Conservation (phyloP, 2,329 filamentous ascomycete genomes). For the Pseudogymnoascus sp. region DNA sequence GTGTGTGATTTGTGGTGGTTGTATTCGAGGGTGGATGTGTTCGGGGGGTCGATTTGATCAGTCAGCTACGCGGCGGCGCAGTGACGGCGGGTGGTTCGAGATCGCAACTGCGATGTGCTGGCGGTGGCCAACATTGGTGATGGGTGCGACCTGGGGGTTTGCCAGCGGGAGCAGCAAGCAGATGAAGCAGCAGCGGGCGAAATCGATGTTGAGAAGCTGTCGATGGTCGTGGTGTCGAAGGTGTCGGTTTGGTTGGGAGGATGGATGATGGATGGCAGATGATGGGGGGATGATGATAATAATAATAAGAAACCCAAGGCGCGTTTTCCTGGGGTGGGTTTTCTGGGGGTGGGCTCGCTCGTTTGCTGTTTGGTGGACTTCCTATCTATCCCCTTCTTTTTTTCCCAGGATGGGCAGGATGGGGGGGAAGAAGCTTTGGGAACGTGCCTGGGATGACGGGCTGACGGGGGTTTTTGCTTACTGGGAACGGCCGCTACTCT, state of each 20-base stretch:
- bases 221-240: background rate
- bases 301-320: background rate
- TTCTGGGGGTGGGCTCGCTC: background rate
- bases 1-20: background rate
- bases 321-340: background rate
- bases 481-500: background rate
- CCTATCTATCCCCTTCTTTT: background rate
- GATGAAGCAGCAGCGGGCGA: background rate
- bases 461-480: background rate
- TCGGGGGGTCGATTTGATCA: too few species aligned
- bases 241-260: background rate
- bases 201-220: background rate
- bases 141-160: background rate
- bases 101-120: slow-evolving; percentile 1
- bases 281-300: too few species aligned
- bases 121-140: background rate
- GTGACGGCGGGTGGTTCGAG: background rate
- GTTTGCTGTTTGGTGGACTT: background rate
- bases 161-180: background rate
- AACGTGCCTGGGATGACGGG: background rate
- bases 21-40: too few species aligned
- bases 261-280: too few species aligned
- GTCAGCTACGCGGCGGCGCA: background rate
- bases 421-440: background rate
- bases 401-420: background rate